Percentiles rank a stretch among this genome's conserved stretches.
Conservation (phyloP, 2,329 filamentous ascomycete species). For the Pyrenophora seminiperda region DNA sequence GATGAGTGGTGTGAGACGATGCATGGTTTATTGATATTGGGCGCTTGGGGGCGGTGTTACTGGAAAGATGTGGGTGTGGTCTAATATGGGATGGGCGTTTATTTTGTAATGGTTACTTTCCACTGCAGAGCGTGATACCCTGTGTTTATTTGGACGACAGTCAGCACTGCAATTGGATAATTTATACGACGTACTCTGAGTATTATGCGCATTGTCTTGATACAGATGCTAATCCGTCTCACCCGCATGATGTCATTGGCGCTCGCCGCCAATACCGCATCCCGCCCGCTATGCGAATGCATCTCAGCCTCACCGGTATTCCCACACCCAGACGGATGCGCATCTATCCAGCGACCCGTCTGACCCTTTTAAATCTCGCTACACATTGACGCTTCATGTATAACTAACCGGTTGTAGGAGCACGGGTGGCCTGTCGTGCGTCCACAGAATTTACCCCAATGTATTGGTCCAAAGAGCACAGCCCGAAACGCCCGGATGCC, state of each 20-base stretch:
- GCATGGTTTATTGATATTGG: too few species aligned
- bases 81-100: neutral
- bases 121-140: neutral
- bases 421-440: neutral
- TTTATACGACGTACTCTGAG: too few species aligned
- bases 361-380: neutral
- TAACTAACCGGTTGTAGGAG: neutral
- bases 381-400: neutral
- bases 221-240: neutral
- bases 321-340: neutral
- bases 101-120: neutral
- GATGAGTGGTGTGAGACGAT: too few species aligned
- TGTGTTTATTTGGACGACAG: neutral
- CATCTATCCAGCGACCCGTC: neutral
- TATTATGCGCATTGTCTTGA: neutral
- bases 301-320: neutral
- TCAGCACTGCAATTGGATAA: too few species aligned
- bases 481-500: constrained; percentile 8
- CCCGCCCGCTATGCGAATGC: neutral
- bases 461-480: constrained; percentile 3
- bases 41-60: neutral
- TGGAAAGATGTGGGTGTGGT: neutral
- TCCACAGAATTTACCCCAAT: neutral
- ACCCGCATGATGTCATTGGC: neutral
- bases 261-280: neutral